Conservation (phyloP, 352 stramenopile genomes). For the Detonula confervacea region DNA sequence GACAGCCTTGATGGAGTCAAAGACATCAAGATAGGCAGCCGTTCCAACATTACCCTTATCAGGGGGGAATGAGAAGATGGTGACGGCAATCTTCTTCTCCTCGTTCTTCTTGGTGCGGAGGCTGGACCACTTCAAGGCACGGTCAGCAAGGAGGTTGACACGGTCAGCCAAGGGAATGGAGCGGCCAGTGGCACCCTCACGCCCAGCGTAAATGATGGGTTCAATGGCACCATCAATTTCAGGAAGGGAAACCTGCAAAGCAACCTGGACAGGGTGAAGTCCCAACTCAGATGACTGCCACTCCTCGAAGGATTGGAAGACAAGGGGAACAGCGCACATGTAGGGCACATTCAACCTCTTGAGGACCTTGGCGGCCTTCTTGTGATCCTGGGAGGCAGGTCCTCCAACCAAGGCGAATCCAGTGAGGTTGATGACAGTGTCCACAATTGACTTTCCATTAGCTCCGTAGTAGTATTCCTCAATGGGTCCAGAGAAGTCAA, state of each 20-base stretch:
- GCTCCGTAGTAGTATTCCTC: slow-evolving; percentile 88
- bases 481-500: slow-evolving; percentile 89
- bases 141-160: slow-evolving; percentile 87
- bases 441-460: slow-evolving; percentile 82
- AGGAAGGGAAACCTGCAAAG: slow-evolving; percentile 88
- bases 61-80: slow-evolving; percentile 90
- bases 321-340: slow-evolving; percentile 88
- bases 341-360: slow-evolving; percentile 88
- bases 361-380: slow-evolving; percentile 87
- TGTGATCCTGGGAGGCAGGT: slow-evolving; percentile 88
- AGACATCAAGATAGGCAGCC: slow-evolving; percentile 89
- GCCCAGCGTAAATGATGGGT: slow-evolving; percentile 88
- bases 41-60: slow-evolving; percentile 91
- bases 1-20: slow-evolving; percentile 88
- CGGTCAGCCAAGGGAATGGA: slow-evolving; percentile 88
- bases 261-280: slow-evolving; percentile 89
- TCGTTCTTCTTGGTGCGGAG: slow-evolving; percentile 85
- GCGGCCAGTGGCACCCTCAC: slow-evolving; percentile 88
- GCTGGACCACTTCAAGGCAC: slow-evolving; percentile 86
- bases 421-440: slow-evolving; percentile 89
- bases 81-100: slow-evolving; percentile 90
- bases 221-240: slow-evolving; percentile 91
- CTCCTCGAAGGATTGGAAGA: slow-evolving; percentile 91
- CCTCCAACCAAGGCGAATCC: slow-evolving; percentile 89
- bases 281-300: slow-evolving; percentile 88